Percentiles rank a stretch among this genome's conserved stretches.
Evolutionary conservation across 768 basidiomycete genomes (phyloP).

Genomic region (Mycena leptocephala): DNA sequence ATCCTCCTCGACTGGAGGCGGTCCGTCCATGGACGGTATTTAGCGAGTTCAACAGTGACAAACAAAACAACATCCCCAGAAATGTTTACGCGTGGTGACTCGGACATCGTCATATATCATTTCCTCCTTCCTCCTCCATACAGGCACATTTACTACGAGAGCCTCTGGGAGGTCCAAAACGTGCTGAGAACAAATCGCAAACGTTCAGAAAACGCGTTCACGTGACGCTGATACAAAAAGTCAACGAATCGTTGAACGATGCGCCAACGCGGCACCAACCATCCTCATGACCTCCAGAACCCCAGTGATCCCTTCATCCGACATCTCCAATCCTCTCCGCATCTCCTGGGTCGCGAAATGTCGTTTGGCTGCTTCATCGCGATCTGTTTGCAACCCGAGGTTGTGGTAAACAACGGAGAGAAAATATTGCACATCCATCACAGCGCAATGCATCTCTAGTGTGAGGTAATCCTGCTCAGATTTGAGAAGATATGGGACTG

Average conservation of each 20-base stretch:
- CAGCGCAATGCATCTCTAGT: slow-evolving; percentile 72
- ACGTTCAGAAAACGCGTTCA: no score
- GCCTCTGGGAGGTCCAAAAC: no score
- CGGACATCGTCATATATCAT: no score
- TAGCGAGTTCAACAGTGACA: neutral
- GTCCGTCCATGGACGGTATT: slow-evolving; percentile 81
- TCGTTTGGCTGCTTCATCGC: slow-evolving; percentile 69
- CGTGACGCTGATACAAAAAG: no score
- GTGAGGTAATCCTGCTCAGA: slow-evolving; percentile 78
- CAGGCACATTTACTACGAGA: no score
- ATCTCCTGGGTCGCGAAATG: slow-evolving; percentile 63
- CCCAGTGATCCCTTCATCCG: slow-evolving; percentile 68
- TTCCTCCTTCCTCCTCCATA: no score
- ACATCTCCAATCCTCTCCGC: slow-evolving; percentile 58
- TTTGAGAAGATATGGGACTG: slow-evolving; percentile 71
- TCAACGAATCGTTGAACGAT: slow-evolving; percentile 38
- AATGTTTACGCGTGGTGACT: no score
- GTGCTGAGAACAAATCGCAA: no score
- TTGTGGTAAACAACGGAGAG: slow-evolving; percentile 83
- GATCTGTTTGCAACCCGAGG: slow-evolving; percentile 66
- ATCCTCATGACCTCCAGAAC: slow-evolving; percentile 73
- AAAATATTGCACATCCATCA: slow-evolving; percentile 82
- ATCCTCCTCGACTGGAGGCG: slow-evolving; percentile 94
- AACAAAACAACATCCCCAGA: no score
- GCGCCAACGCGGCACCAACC: slow-evolving; percentile 72